A percentile compares a stretch with the other conserved stretches of the same genome.
Conservation (phyloP, 1,284 basidiomycete species). For the Cryptococcus sp. region DNA sequence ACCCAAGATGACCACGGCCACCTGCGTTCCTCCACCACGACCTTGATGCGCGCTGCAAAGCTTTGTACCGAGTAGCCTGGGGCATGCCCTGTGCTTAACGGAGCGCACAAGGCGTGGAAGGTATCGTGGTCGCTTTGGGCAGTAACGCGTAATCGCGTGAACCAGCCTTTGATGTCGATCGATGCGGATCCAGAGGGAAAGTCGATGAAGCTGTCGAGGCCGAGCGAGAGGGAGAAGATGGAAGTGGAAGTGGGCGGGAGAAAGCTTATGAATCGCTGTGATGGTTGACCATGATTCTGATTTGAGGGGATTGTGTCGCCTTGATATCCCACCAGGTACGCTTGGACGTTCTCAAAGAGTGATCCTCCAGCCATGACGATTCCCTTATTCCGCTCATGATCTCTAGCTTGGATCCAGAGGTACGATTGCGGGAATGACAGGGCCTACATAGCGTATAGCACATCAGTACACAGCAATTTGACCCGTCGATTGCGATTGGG, state of each 20-base stretch:
- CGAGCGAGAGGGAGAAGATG: slow-evolving; percentile 26
- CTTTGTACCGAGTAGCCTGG: slow-evolving; percentile 27
- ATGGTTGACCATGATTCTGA: background rate
- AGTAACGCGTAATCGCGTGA: slow-evolving; percentile 18
- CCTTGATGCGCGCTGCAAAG: slow-evolving; percentile 26
- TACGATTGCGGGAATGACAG: slow-evolving; percentile 31
- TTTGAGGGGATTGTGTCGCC: background rate
- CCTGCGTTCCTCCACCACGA: slow-evolving; percentile 20
- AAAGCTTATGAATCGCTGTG: slow-evolving; percentile 11
- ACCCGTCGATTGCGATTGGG: too few species aligned
- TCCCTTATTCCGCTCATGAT: slow-evolving; percentile 18
- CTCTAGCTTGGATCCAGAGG: slow-evolving; percentile 33
- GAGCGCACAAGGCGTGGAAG: slow-evolving; percentile 30
- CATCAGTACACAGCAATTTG: too few species aligned
- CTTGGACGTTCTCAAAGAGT: slow-evolving; percentile 27
- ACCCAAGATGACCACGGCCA: slow-evolving; percentile 22
- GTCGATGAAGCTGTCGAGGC: slow-evolving; percentile 19
- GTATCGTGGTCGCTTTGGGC: slow-evolving; percentile 19
- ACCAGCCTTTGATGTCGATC: slow-evolving; percentile 33
- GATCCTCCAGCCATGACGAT: slow-evolving; percentile 29
- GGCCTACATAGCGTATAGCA: too few species aligned
- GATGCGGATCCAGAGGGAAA: slow-evolving; percentile 14
- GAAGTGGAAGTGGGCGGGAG: slow-evolving; percentile 26
- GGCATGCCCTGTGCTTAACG: slow-evolving; percentile 27
- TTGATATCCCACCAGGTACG: slow-evolving; percentile 32